Evolutionary conservation across 495 filamentous ascomycete species (phyloP), one percentile per base, ranked within the genome.

Genomic region (Lasiosphaeria miniovina): DNA sequence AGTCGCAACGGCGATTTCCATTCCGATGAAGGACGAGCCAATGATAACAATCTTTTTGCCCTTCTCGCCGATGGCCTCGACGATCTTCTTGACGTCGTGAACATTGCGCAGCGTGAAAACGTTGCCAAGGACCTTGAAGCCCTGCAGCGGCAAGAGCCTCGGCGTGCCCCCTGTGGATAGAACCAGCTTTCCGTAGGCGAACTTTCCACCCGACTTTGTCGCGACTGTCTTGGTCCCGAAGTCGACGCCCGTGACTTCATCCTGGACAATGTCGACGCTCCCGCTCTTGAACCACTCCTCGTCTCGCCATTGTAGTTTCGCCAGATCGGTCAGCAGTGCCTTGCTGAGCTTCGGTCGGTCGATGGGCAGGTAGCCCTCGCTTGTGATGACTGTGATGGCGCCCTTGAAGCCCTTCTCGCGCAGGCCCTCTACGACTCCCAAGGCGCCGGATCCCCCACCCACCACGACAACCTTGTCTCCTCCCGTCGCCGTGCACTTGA

Each of bases 271-370:
- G 4, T 91, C 85, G 51, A 98, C 86, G 12, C 80, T 84, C 7
- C 88, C 88, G 4, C 82, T 79, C 60, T 89, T 83, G 74, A 88
- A 97, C 86, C 90, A 96, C 31, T 86, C 86, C 36, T 76, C 71
- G 8, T 88, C 81, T 35, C 92, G 80, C 82, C 84, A 88, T 55
- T 87, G 84, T 45, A 96, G 74, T 75, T 96, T 96, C 15, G 82
- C 74, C 2, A 81, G 71, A 66, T 98, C 93, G n/a, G 90, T 79
- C 61, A 98, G 86, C 11, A 98, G 77, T 1, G 94, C 92, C 74
- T 98, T 98, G 57, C 91, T 96, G 52, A 98, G 84, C 80, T 98
- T 98, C 5, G 94, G 90, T 12, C 94, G 85, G 78, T 98, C 94
- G 69, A 96, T 91, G 49, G 91, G 90, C 24, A 86, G 78, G 69